Evolutionary conservation across 495 filamentous ascomycete genomes (phyloP).

Genomic region (Penicillium riverlandense): DNA sequence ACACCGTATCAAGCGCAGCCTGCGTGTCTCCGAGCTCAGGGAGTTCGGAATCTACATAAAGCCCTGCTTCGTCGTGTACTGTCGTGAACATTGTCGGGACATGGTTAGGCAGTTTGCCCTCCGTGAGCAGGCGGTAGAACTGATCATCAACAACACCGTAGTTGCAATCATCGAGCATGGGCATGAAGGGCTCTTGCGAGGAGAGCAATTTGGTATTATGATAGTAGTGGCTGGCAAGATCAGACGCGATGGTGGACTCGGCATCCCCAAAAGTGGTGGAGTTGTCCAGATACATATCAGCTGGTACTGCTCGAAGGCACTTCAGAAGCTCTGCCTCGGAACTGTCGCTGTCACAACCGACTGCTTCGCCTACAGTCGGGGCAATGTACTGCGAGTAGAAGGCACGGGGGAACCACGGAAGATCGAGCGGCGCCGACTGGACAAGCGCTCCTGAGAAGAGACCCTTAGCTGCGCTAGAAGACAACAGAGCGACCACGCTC

Average conservation of each 20-base stretch:
- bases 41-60: constrained; percentile 8
- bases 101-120: constrained; percentile 10
- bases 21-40: constrained; percentile 11
- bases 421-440: constrained; percentile 18
- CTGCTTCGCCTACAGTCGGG: constrained; percentile 14
- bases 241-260: background rate
- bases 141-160: constrained; percentile 22
- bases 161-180: constrained; percentile 19
- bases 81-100: constrained; percentile 26
- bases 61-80: constrained; percentile 18
- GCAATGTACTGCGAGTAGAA: constrained; percentile 16
- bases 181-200: constrained; percentile 19
- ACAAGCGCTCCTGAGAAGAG: constrained; percentile 26
- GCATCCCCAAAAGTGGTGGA: constrained; percentile 12
- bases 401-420: constrained; percentile 21
- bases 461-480: constrained; percentile 22
- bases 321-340: constrained; percentile 11
- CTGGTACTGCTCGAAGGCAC: constrained; percentile 19
- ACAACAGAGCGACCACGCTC: constrained; percentile 43
- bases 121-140: constrained; percentile 17
- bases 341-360: constrained; percentile 14
- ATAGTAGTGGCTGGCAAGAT: constrained; percentile 8
- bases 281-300: constrained; percentile 18
- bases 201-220: constrained; percentile 15
- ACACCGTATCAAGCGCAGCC: constrained; percentile 5